These are phyloP conservation scores for Batkoa obscura DNA, from an alignment of 371 early-diverging fungal species.

Conservation along the genomic window DNA sequence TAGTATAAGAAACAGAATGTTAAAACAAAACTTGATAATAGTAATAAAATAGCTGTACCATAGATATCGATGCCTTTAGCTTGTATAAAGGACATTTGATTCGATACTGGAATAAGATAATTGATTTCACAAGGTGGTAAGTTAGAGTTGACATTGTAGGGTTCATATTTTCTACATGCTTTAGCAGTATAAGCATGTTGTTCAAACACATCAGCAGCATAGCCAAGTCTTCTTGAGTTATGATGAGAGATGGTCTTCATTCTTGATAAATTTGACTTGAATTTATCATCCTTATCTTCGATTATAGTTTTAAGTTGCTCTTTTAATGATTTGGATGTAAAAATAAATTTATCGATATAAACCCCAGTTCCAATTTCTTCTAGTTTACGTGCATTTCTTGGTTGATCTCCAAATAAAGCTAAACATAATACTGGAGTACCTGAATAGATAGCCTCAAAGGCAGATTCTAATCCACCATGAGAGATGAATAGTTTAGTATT, in stretches of 20 bases:
- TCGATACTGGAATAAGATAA: background rate
- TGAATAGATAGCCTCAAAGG: conserved; percentile 1
- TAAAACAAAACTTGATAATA: too few relatives aligned
- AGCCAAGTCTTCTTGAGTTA: background rate
- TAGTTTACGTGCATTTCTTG: background rate
- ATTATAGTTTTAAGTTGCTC: background rate
- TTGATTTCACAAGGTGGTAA: background rate
- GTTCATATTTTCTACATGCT: background rate
- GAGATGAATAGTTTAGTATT: conserved; percentile 2
- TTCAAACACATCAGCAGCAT: background rate
- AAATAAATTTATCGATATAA: background rate
- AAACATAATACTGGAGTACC: conserved; percentile 4
- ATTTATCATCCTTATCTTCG: background rate
- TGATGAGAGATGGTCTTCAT: background rate
- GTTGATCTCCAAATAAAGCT: conserved; percentile 5
- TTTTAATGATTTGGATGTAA: too few relatives aligned
- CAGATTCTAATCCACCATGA: conserved; percentile 5
- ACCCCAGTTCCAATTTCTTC: background rate
- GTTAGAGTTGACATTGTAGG: background rate
- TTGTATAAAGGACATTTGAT: background rate
- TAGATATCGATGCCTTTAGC: background rate
- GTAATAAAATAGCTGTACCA: too few relatives aligned
- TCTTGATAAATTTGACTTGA: background rate
- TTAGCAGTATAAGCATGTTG: background rate
- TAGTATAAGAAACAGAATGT: too few relatives aligned